Evolutionary conservation across 139 green algal genomes (phyloP).

Genomic region (Volvox reticuliferus): DNA sequence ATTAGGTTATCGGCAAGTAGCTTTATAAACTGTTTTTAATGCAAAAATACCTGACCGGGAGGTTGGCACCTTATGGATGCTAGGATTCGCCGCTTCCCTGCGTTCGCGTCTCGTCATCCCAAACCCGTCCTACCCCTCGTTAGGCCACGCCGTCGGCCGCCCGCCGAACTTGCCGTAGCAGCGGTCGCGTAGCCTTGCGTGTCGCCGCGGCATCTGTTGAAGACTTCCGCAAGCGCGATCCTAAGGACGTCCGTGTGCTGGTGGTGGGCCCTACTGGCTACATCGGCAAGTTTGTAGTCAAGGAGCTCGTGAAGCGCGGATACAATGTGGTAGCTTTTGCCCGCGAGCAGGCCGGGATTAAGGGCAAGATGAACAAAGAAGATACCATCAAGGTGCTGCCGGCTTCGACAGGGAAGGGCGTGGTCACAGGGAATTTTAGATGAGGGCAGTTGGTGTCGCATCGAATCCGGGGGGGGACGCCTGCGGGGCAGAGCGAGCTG

Average conservation of each 20-base stretch:
- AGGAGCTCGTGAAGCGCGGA: constrained; percentile 77
- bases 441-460: too few relatives aligned
- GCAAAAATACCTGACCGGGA: too few relatives aligned
- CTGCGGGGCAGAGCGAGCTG: too few relatives aligned
- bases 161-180: background rate
- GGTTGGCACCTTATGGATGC: too few relatives aligned
- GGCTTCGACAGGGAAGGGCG: background rate
- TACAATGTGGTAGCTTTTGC: constrained; percentile 90
- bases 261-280: constrained; percentile 97
- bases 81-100: too few relatives aligned
- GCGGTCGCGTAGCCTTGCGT: background rate
- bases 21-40: too few relatives aligned
- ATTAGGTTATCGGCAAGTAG: too few relatives aligned
- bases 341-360: constrained; percentile 91
- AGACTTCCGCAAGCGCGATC: constrained; percentile 73
- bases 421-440: background rate
- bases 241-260: constrained; percentile 88
- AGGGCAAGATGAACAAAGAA: constrained; percentile 87
- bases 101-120: too few relatives aligned
- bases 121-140: background rate
- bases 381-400: constrained; percentile 75
- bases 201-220: constrained; percentile 26
- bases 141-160: background rate
- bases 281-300: constrained; percentile 92
- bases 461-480: too few relatives aligned